These are phyloP conservation scores for Trichoderma aggressivum DNA, from an alignment of 2,329 filamentous ascomycete genomes.

Conservation along the genomic window DNA sequence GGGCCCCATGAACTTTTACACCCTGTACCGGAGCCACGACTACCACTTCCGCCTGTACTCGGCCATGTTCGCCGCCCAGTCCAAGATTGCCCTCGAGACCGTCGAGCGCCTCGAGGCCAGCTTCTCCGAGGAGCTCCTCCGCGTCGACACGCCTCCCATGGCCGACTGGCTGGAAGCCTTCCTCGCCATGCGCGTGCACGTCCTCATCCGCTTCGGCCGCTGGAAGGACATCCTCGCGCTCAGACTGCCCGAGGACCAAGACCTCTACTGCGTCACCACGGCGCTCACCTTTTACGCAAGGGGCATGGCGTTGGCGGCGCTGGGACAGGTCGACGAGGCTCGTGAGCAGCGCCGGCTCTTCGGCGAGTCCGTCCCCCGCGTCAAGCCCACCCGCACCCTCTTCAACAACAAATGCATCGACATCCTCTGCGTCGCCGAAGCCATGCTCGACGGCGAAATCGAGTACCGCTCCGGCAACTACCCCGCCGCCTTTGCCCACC, in stretches of 20 bases:
- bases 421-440: constrained; percentile 59
- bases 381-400: constrained; percentile 56
- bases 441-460: constrained; percentile 72
- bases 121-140: constrained; percentile 61
- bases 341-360: constrained; percentile 51
- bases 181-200: constrained; percentile 63
- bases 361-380: constrained; percentile 43
- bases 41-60: constrained; percentile 74
- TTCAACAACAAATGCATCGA: constrained; percentile 45
- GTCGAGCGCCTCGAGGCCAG: constrained; percentile 56
- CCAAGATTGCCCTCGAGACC: constrained; percentile 58
- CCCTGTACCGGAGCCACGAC: constrained; percentile 70
- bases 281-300: constrained; percentile 67
- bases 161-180: constrained; percentile 76
- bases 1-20: constrained; percentile 69
- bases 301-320: constrained; percentile 63
- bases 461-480: constrained; percentile 63
- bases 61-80: constrained; percentile 73
- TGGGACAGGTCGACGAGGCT: constrained; percentile 53
- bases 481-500: constrained; percentile 55
- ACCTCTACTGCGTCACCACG: constrained; percentile 66
- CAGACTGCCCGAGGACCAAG: constrained; percentile 52
- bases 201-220: constrained; percentile 67
- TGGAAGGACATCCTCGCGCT: constrained; percentile 65
- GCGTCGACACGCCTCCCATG: constrained; percentile 67